These are phyloP conservation scores for Capsicum baccatum DNA, from an alignment of 257 asterid species.

Conservation along the genomic window DNA sequence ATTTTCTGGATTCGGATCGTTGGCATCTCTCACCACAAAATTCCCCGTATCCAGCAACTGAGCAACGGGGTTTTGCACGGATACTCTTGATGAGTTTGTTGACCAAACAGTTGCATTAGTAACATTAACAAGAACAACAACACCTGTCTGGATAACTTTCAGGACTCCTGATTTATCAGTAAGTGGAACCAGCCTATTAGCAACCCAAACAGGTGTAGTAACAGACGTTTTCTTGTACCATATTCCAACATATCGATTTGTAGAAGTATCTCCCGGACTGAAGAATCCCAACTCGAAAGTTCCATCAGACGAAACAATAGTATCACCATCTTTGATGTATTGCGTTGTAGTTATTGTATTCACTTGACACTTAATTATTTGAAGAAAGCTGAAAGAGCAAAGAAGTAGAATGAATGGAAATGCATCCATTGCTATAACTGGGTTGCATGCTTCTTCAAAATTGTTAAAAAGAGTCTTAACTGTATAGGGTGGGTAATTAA, in stretches of 20 bases:
- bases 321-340: conserved; percentile 42
- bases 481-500: too few relatives aligned
- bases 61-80: conserved; percentile 38
- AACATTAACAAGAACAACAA: conserved; percentile 42
- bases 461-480: too few relatives aligned
- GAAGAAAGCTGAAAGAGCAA: background rate
- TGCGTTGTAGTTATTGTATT: conserved; percentile 34
- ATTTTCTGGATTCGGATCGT: conserved; percentile 34
- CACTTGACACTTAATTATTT: conserved; percentile 16
- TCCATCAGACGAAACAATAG: conserved; percentile 49
- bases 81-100: conserved; percentile 36
- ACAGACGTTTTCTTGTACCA: conserved; percentile 48
- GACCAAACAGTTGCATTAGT: conserved; percentile 46
- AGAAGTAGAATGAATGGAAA: background rate
- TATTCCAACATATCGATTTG: conserved; percentile 46
- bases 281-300: conserved; percentile 54
- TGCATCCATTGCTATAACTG: too few relatives aligned
- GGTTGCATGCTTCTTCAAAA: too few relatives aligned
- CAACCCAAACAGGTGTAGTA: conserved; percentile 49
- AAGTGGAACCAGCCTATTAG: conserved; percentile 39
- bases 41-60: conserved; percentile 56
- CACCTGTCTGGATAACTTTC: conserved; percentile 40
- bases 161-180: conserved; percentile 36
- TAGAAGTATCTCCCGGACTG: conserved; percentile 41
- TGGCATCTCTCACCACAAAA: conserved; percentile 50